These are phyloP conservation scores for Penicillium crustosum DNA, from an alignment of 2,329 filamentous ascomycete species.

Conservation along the genomic window DNA sequence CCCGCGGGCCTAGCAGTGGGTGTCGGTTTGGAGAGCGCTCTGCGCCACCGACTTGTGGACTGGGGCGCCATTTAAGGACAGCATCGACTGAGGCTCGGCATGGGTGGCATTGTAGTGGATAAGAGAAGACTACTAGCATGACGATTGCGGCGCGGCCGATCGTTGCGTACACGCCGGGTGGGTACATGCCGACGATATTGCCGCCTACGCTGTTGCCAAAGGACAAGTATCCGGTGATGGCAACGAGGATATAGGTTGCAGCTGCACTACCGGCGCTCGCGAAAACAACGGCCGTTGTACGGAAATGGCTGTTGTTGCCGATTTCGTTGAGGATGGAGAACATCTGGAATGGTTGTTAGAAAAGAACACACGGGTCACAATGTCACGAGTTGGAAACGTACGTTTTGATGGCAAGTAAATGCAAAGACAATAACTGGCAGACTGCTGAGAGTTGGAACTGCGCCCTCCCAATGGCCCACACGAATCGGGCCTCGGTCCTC, in stretches of 20 bases:
- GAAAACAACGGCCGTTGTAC: conserved; percentile 74
- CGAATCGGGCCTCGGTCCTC: conserved; percentile 72
- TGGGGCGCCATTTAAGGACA: conserved; percentile 86
- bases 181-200: conserved; percentile 92
- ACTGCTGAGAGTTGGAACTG: conserved; percentile 75
- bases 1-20: conserved; percentile 42
- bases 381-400: conserved; percentile 44
- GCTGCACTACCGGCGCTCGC: conserved; percentile 88
- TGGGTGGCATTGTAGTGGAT: conserved; percentile 92
- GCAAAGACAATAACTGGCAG: conserved; percentile 96
- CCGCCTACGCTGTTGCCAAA: conserved; percentile 87
- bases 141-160: conserved; percentile 95
- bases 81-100: conserved; percentile 94
- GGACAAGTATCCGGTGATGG: conserved; percentile 91
- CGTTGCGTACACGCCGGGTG: conserved; percentile 76
- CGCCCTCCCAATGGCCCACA: conserved; percentile 74
- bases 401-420: conserved; percentile 99
- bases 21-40: conserved; percentile 47
- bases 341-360: conserved; percentile 63
- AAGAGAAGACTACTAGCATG: conserved; percentile 91
- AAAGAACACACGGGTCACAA: no score
- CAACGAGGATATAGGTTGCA: conserved; percentile 82
- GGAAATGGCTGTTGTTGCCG: conserved; percentile 73
- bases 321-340: conserved; percentile 98
- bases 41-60: conserved; percentile 35